Percentiles rank a stretch among this genome's conserved stretches.
phyloP scores from a whole-genome alignment of 805 yeast species.

The Pichia occidentalis region DNA sequence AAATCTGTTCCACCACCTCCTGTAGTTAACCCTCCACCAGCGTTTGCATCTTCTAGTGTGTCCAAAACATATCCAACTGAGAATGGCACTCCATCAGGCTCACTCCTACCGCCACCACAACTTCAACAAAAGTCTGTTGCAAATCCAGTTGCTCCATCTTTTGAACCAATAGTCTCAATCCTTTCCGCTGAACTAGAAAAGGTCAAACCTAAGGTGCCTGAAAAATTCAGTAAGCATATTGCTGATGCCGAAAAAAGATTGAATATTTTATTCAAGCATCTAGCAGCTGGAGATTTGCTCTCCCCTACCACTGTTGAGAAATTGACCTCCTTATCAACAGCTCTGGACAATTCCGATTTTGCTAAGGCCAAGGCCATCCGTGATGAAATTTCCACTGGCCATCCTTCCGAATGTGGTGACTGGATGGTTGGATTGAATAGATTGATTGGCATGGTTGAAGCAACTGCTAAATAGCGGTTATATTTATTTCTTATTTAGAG shows the following conservation, averaged over 20 bases:
- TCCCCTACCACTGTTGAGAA: slow-evolving; percentile 48
- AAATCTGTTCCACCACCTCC: slow-evolving; percentile 14
- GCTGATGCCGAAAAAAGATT: slow-evolving; percentile 79
- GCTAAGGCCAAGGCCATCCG: slow-evolving; percentile 51
- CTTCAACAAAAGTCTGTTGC: slow-evolving; percentile 39
- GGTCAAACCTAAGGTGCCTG: slow-evolving; percentile 70
- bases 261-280: slow-evolving; percentile 65
- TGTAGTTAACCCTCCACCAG: slow-evolving; percentile 14
- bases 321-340: slow-evolving; percentile 44
- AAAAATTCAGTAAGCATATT: slow-evolving; percentile 63
- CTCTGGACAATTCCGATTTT: slow-evolving; percentile 50
- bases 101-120: slow-evolving; percentile 11
- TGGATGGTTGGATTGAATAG: slow-evolving; percentile 94
- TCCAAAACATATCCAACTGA: too few relatives aligned
- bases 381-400: slow-evolving; percentile 53
- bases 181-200: slow-evolving; percentile 50
- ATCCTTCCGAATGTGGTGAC: slow-evolving; percentile 71
- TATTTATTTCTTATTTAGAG: neutral
- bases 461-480: slow-evolving; percentile 10
- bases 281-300: slow-evolving; percentile 65
- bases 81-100: slow-evolving; percentile 9
- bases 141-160: slow-evolving; percentile 59
- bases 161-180: slow-evolving; percentile 51
- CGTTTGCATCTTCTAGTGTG: too few relatives aligned
- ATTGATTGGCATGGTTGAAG: slow-evolving; percentile 68